Evolutionary conservation across 768 basidiomycete species (phyloP), one percentile per base, ranked within the genome.

Genomic region (Baorangia bicolor): DNA sequence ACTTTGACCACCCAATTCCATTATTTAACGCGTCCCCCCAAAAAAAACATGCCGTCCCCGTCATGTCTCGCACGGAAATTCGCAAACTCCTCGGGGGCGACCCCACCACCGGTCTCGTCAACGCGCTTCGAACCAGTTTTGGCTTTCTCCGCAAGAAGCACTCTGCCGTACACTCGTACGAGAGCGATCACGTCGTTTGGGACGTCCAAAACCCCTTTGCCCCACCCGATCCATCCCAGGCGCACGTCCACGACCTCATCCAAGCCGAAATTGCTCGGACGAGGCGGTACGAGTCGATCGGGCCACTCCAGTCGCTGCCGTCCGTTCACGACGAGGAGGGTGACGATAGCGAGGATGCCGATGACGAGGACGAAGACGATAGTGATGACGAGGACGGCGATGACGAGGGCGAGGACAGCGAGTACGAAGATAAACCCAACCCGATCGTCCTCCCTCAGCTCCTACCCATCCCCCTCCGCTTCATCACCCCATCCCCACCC

Each of bases 161-260:
- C n/a, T n/a, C n/a, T n/a, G n/a, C n/a, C n/a, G n/a, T n/a, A n/a
- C n/a, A n/a, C n/a, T n/a, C n/a, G n/a, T n/a, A n/a, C n/a, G n/a
- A n/a, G n/a, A n/a, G n/a, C n/a, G n/a, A 49, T 11, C 18, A 23
- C 3, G 63, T 63, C 38, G 55, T 55, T 4, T 66, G 67, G 65
- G 57, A 66, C 47, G 49, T 31, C 6, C 20, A 18, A 0, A 27
- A 63, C 45, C 64, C 66, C 0, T 66, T 66, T 20, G 52, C 16
- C 1, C 21, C 25, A 8, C 41, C 20, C 16, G 49, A 51, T 27
- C 56, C 55, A 1, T 31, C 37, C 9, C 20, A 40, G 10, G 48
- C 37, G 1, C 27, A 3, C 3, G 5, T 44, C 35, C 46, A 3
- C 2, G 25, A 40, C 1, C 42, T 49, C 37, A 28, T 61, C 2